phyloP scores from a whole-genome alignment of 2,329 filamentous ascomycete species.

The Aspergillus puulaauensis region DNA sequence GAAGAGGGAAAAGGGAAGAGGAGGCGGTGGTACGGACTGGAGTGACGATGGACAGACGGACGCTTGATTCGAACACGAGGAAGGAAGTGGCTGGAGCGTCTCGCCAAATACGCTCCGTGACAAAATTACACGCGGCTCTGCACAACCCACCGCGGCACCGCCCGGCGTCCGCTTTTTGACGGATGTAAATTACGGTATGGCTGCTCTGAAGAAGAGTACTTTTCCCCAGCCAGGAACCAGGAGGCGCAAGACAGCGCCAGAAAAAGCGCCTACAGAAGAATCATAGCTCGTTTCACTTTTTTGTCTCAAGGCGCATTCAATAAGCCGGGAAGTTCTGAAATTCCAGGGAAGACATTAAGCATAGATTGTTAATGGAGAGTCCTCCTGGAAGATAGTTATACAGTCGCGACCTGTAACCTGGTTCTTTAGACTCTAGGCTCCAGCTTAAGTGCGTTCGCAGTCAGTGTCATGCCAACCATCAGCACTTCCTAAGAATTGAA shows the following conservation, averaged over 20 bases:
- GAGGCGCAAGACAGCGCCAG: background rate
- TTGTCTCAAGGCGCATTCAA: background rate
- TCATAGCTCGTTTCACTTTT: background rate
- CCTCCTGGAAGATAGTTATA: no score
- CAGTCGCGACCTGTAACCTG: no score
- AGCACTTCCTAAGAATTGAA: no score
- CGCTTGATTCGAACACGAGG: slow-evolving; percentile 8
- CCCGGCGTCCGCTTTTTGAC: background rate
- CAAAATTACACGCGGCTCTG: slow-evolving; percentile 18
- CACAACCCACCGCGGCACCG: background rate
- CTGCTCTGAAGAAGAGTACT: background rate
- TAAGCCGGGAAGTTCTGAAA: no score
- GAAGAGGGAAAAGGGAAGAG: background rate
- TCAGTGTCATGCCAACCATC: no score
- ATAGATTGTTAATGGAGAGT: no score
- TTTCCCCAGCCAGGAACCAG: slow-evolving; percentile 1
- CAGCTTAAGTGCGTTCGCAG: no score
- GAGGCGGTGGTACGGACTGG: background rate
- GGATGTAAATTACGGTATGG: slow-evolving; percentile 3
- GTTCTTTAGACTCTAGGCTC: no score
- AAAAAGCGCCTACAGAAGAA: background rate
- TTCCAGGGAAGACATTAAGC: no score
- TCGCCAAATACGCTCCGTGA: slow-evolving; percentile 8
- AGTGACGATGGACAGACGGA: background rate
- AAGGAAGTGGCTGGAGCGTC: slow-evolving; percentile 2